phyloP scores from a whole-genome alignment of 805 yeast genomes.

The Tetrapisispora fleetii region DNA sequence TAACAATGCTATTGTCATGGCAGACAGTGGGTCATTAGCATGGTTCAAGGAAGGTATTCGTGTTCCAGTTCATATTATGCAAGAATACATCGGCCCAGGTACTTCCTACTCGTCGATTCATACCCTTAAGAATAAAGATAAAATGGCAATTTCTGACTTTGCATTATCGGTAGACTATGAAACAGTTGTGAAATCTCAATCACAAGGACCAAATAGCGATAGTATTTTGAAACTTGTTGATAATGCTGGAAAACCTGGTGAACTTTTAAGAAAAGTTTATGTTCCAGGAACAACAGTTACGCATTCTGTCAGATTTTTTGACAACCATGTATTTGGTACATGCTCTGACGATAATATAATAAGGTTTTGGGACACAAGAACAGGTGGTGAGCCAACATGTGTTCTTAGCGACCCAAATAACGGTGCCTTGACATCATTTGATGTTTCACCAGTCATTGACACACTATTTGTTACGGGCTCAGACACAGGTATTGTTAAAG shows the following conservation, averaged over 20 bases:
- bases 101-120: slow-evolving; percentile 25
- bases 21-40: slow-evolving; percentile 26
- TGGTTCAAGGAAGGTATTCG: slow-evolving; percentile 26
- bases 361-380: slow-evolving; percentile 28
- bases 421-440: slow-evolving; percentile 24
- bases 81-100: slow-evolving; percentile 26
- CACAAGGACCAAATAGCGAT: slow-evolving; percentile 21
- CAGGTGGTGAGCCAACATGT: slow-evolving; percentile 20
- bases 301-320: slow-evolving; percentile 25
- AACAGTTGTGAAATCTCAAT: slow-evolving; percentile 25
- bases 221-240: slow-evolving; percentile 25
- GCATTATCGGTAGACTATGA: slow-evolving; percentile 20
- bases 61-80: slow-evolving; percentile 26
- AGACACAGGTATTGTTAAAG: slow-evolving; percentile 24
- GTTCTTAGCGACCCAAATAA: slow-evolving; percentile 18
- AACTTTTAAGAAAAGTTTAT: slow-evolving; percentile 17
- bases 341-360: slow-evolving; percentile 27
- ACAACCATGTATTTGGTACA: slow-evolving; percentile 24
- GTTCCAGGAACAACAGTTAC: slow-evolving; percentile 27
- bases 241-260: slow-evolving; percentile 26
- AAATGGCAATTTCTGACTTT: slow-evolving; percentile 22
- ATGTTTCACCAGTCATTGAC: slow-evolving; percentile 20
- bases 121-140: slow-evolving; percentile 16
- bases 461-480: slow-evolving; percentile 27
- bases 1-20: slow-evolving; percentile 28